Base-by-base conservation (phyloP, 2,329 filamentous ascomycete genomes). In the Alternaria dauci region DNA sequence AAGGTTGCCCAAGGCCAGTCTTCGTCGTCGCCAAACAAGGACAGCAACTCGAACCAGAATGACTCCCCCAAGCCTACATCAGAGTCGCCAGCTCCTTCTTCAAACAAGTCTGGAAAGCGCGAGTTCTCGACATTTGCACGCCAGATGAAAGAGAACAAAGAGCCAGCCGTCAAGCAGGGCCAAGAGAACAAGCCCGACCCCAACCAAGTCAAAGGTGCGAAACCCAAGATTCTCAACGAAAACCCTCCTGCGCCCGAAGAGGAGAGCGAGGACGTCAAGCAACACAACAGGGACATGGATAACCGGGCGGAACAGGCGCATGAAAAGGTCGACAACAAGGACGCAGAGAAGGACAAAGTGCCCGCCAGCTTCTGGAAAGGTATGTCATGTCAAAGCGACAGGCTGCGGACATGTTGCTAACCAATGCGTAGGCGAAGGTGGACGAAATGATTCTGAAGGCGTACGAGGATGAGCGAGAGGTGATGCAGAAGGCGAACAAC, bases 211-310 rank as follows among this genome's bases (percentile, higher is more conserved):
- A 75, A 78, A 62, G 79, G 75, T 58, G 73, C 80, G 71, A 65
- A 80, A 66, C 81, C 81, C 20, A 82, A 81, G 71, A 82, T 83
- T 47, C 68, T 80, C 25, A 74, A 76, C 52, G 75, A 75, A 39
- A 73, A 65, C 32, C 68, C 76, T 30, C 80, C 81, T 8, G 55
- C 44, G 3, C 66, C 72, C 43, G 66, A 67, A 28, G 66, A 77
- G 12, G 66, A 76, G 58, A 75, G 76, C 32, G 66, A 76, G 63
- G 78, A 80, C 14, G 80, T 82, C 23, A 76, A 72, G 74, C 52
- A 79, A 69, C 81, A 83, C 68, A 83, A 83, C 61, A 55, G 72
- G 64, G 80, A 82, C 65, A 76, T 83, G 75, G 77, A 79, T 28
- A 59, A 77, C 52, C 73, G 80, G 68, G 73, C 77, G 69, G 80